Evolutionary conservation across 1,284 basidiomycete genomes (phyloP), one percentile per base, ranked within the genome.

Genomic region (Boletellus deceptivus): DNA sequence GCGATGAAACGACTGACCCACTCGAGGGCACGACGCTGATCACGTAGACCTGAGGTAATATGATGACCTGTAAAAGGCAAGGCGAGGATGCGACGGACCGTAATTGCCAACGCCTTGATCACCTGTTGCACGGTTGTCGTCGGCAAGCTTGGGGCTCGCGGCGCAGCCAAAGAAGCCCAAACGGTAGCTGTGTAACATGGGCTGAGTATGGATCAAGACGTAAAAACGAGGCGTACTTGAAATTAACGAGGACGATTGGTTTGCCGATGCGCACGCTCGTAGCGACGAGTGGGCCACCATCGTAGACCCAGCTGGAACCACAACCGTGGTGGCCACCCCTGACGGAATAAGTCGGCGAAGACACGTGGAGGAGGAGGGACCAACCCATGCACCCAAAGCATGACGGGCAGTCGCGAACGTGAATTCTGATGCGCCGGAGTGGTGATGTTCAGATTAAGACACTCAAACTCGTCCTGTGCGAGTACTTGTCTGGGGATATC

Each of bases 311-410:
- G 60, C 78, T 79, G 6, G 86, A 86, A 7, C 86, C 87, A 50
- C 79, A 82, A 18, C 87, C 87, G 58, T 79, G 73, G 62, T 86
- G 80, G 10, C 80, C 82, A 39, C 87, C 86, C 20, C 86, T 89
- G 58, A 46, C 31, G 45, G 45, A 48, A 55, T 59, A 38, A 58
- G 57, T 52, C 43, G 20, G 40, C 46, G 42, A 48, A 44, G 54
- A 51, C 27, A 42, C 42, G 43, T 46, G 48, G 22, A 39, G 18
- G 45, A 11, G 39, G 29, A 43, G 49, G 36, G 34, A 70, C 77
- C 43, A 58, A 89, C 86, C 87, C 86, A 66, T 89, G 86, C 17
- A 89, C 73, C 86, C 86, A 89, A 38, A 89, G 64, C 86, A 89
- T 88, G 54, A 89, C 86, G 7, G 87, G 86, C 13, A 84, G 57